A percentile compares a stretch with the other conserved stretches of the same genome.
These are phyloP conservation scores for Stephania cephalantha DNA, from an alignment of 164 flowering plant species.

Conservation along the genomic window DNA sequence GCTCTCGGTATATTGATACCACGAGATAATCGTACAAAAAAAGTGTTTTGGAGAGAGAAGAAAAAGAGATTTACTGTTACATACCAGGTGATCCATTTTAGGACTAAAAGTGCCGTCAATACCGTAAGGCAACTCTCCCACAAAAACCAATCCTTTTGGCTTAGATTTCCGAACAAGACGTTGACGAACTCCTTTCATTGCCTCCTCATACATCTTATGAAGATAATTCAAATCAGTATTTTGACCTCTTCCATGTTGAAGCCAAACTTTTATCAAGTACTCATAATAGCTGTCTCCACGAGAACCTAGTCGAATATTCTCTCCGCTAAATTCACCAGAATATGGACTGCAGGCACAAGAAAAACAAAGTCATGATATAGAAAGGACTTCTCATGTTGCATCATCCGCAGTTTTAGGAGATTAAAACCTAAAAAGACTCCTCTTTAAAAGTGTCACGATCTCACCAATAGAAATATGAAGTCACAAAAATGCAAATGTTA, in stretches of 20 bases:
- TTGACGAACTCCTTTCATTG: slow-evolving; percentile 88
- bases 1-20: too few species aligned
- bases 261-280: slow-evolving; percentile 93
- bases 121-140: slow-evolving; percentile 93
- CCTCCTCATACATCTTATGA: slow-evolving; percentile 82
- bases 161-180: slow-evolving; percentile 75
- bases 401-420: background rate
- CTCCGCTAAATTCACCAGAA: slow-evolving; percentile 82
- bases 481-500: too few species aligned
- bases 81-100: slow-evolving; percentile 98
- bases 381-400: background rate
- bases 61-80: slow-evolving; percentile 13
- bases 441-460: background rate
- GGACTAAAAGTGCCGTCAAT: slow-evolving; percentile 65
- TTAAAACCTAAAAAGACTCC: background rate
- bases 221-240: slow-evolving; percentile 51
- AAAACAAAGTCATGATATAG: background rate
- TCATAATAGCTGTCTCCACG: slow-evolving; percentile 99
- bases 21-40: too few species aligned
- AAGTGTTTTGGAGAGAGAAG: background rate
- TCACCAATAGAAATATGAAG: background rate
- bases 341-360: slow-evolving; percentile 58
- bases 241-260: slow-evolving; percentile 53
- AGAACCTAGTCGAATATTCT: slow-evolving; percentile 91
- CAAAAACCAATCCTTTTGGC: slow-evolving; percentile 85